Conservation (phyloP, 2,329 filamentous ascomycete species). For the Sclerotinia nivalis region DNA sequence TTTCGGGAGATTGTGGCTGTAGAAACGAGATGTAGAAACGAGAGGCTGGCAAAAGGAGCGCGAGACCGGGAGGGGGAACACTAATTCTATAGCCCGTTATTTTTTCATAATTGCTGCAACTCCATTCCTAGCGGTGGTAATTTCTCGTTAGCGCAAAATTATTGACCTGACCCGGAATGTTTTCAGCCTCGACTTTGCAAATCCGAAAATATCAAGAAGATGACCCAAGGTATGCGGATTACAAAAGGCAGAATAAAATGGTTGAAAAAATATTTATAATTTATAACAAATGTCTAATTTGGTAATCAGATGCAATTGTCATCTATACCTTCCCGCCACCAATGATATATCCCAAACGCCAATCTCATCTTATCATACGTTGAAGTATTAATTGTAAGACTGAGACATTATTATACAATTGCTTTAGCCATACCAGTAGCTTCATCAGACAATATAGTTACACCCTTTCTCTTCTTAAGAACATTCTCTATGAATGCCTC, state of each 20-base stretch:
- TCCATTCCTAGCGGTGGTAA: not conserved
- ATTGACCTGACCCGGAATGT: not conserved
- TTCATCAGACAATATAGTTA: constrained; percentile 36
- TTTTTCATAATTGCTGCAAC: not conserved
- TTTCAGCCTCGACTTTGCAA: not conserved
- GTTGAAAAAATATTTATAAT: constrained; percentile 6
- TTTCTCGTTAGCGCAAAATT: not conserved
- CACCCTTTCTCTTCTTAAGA: constrained; percentile 48
- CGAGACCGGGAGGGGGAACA: not conserved
- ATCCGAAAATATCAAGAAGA: not conserved
- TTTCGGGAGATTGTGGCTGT: not conserved
- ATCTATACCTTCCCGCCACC: constrained; percentile 6
- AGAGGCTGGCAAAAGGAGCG: not conserved
- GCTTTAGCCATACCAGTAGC: constrained; percentile 37
- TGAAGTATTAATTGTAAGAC: constrained; percentile 11
- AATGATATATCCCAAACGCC: constrained; percentile 9
- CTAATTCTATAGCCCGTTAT: no score
- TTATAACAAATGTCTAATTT: not conserved
- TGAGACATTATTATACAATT: constrained; percentile 25
- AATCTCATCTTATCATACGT: constrained; percentile 11
- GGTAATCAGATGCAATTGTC: not conserved
- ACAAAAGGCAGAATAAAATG: not conserved
- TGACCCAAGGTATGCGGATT: no score
- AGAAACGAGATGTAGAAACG: not conserved
- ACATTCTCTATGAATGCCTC: constrained; percentile 99